These are phyloP conservation scores for Besnoitia besnoiti DNA, from an alignment of 169 alveolate species.

Conservation along the genomic window DNA sequence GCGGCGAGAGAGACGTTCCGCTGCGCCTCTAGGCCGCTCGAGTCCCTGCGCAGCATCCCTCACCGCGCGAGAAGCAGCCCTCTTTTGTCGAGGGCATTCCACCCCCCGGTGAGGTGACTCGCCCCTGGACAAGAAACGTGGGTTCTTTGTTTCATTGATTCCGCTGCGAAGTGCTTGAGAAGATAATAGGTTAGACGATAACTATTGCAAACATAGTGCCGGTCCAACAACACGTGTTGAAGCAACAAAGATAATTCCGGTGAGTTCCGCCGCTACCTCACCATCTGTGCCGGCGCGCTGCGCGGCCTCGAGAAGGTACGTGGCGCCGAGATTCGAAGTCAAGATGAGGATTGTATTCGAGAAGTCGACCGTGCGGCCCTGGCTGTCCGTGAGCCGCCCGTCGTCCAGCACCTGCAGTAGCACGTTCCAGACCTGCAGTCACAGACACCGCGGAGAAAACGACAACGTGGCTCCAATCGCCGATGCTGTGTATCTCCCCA, in stretches of 20 bases:
- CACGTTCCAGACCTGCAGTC: slow-evolving; percentile 71
- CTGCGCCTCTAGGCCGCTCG: not conserved
- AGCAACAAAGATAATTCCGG: too few species aligned
- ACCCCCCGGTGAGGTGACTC: too few species aligned
- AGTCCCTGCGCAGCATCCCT: too few species aligned
- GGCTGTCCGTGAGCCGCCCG: slow-evolving; percentile 88
- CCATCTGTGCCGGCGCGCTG: slow-evolving; percentile 70
- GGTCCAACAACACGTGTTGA: too few species aligned
- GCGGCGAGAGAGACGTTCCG: not conserved
- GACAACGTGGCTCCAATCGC: too few species aligned
- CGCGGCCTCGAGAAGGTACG: slow-evolving; percentile 71
- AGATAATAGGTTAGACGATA: too few species aligned
- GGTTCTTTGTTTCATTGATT: too few species aligned
- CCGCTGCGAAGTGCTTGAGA: too few species aligned
- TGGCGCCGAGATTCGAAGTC: slow-evolving; percentile 89
- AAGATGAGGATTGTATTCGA: slow-evolving; percentile 83
- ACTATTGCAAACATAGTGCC: too few species aligned
- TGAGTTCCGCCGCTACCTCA: not conserved
- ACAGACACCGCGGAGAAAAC: slow-evolving; percentile 64
- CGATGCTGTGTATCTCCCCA: not conserved
- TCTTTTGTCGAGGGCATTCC: too few species aligned
- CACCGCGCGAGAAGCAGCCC: too few species aligned
- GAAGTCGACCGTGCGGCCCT: slow-evolving; percentile 89
- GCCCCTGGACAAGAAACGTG: too few species aligned
- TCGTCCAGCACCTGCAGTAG: slow-evolving; percentile 81